phyloP scores from a whole-genome alignment of 1,284 basidiomycete species.

The Ceratobasidium sp. region DNA sequence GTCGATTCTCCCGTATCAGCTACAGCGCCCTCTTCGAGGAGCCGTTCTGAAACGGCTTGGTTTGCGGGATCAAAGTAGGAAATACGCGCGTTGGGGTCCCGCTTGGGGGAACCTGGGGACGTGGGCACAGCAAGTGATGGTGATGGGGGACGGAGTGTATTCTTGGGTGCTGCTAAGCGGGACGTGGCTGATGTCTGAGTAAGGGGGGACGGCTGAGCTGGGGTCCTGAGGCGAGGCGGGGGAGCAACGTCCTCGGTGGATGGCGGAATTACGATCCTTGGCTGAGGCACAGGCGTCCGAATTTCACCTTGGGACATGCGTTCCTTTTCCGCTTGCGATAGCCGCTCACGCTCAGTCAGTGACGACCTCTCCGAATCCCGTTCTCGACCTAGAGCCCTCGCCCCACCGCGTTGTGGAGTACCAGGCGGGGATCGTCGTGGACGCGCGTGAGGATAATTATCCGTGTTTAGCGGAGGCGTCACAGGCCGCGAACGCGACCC shows the following conservation, averaged over 20 bases:
- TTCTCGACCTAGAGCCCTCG: not conserved
- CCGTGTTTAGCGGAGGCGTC: conserved; percentile 11
- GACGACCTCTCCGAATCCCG: conserved; percentile 34
- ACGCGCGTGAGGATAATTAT: conserved; percentile 30
- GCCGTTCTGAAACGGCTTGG: conserved; percentile 77
- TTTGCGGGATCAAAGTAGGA: conserved; percentile 85
- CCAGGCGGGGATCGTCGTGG: conserved; percentile 19
- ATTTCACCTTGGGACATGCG: conserved; percentile 28
- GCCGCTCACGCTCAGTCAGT: conserved; percentile 27
- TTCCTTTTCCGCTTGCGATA: conserved; percentile 28
- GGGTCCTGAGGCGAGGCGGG: conserved; percentile 18
- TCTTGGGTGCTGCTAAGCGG: conserved; percentile 14
- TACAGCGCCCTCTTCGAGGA: conserved; percentile 69
- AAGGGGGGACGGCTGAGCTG: conserved; percentile 17
- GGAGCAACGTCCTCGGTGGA: conserved; percentile 4
- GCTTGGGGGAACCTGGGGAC: conserved; percentile 55
- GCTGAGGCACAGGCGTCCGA: conserved; percentile 16
- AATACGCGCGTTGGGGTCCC: conserved; percentile 76
- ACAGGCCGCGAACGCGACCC: conserved; percentile 33
- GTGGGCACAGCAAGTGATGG: conserved; percentile 30
- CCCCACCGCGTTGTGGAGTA: not conserved
- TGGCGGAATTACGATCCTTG: conserved; percentile 22
- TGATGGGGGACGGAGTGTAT: conserved; percentile 33
- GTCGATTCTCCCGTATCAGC: conserved; percentile 72
- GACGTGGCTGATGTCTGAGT: conserved; percentile 15